These are phyloP conservation scores for Amanita exitialis DNA, from an alignment of 768 basidiomycete genomes.

Conservation along the genomic window DNA sequence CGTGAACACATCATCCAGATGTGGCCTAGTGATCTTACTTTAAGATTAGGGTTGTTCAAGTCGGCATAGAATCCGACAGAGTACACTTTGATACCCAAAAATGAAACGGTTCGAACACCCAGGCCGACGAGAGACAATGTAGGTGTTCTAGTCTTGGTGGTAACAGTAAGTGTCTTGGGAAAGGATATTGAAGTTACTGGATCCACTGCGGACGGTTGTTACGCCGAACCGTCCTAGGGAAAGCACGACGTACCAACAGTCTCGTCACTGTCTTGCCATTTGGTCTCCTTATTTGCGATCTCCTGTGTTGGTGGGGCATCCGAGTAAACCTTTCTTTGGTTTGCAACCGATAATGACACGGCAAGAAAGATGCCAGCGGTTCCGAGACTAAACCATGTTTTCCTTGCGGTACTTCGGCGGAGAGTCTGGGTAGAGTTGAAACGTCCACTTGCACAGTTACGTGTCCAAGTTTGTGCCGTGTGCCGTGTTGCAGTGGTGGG, in stretches of 20 bases:
- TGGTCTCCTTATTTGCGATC: neutral
- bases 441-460: neutral
- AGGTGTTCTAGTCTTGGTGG: constrained; percentile 52
- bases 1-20: neutral
- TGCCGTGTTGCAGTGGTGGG: neutral
- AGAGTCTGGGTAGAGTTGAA: neutral
- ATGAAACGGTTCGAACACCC: constrained; percentile 84
- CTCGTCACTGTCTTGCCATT: neutral
- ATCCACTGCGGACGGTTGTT: constrained; percentile 36
- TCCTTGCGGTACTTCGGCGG: neutral
- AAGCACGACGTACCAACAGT: neutral
- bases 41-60: constrained; percentile 50
- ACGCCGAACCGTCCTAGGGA: neutral
- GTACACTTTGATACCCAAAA: constrained; percentile 83
- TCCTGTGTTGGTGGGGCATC: neutral
- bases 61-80: constrained; percentile 88
- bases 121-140: constrained; percentile 68
- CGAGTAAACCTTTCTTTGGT: constrained; percentile 1
- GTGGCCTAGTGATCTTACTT: constrained; percentile 25
- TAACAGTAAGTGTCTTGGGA: constrained; percentile 53
- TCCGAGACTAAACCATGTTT: neutral
- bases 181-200: constrained; percentile 68
- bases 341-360: neutral
- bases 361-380: neutral
- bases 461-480: neutral